Base-by-base conservation (phyloP, 345 rosid species). In the Melaleuca quinquenervia region DNA sequence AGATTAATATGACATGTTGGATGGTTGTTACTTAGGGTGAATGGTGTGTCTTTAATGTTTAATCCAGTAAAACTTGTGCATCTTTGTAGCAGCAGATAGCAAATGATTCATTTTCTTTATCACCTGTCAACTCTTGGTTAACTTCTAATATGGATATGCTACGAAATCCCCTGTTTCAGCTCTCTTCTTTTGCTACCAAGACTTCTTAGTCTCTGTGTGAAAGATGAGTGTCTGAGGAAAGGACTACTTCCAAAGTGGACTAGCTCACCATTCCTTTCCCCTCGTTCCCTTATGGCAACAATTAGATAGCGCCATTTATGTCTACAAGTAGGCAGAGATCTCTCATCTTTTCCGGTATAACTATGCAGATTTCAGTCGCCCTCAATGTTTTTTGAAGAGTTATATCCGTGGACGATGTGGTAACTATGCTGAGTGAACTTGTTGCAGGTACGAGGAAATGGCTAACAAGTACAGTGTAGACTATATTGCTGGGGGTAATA, bases 401-500 rank as follows among this genome's bases (percentile, higher is more conserved):
- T 60, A 56, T 45, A 56, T 62, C 26, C 14, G 48, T 64, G 18
- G 50, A 50, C n/a, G 50, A 15, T 49, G 62, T 80, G 11, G 8
- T 48, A 14, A 75, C 50, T 32, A 84, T 74, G 49, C 55, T 74
- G 45, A 80, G 70, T 29, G 86, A 13, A 50, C n/a, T 8, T 49
- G 56, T 85, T 82, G 87, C 87, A 93, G 98, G 98, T 95, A 92
- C 75, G 91, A 91, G 1, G 95, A 95, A 78, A 86, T 95, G 93
- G 80, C 91, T 27, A 21, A 41, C 74, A 93, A 88, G 3, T 80
- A 82, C 89, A 90, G 62, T 70, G 98, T 92, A 58, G 95, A 95
- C 83, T 95, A 84, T 85, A 93, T 90, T 91, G 98, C 95, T 82
- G 98, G 98, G 92, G 98, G 96, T 94, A 89, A 89, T 51, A 4